Base-by-base conservation (phyloP, 2,329 filamentous ascomycete species). In the Fusarium sp. region DNA sequence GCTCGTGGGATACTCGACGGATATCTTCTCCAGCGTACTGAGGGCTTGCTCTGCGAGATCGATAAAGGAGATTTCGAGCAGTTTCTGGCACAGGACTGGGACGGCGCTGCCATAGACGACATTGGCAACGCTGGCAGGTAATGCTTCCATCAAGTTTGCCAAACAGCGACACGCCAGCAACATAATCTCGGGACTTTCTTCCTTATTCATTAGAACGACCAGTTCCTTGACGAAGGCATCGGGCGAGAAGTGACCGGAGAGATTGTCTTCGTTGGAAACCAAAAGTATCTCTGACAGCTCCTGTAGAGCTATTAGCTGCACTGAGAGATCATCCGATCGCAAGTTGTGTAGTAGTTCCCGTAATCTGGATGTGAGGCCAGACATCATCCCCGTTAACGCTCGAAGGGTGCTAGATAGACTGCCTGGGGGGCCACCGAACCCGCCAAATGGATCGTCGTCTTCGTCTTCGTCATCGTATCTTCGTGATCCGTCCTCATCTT, bases 81-180 rank as follows among this genome's bases (percentile, higher is more conserved):
- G 85, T 80, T 98, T 99, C 76, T 95, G 93, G 81, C 96, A 98
- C 26, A 99, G 84, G 14, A 99, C 90, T 4, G 96, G 94, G 7
- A 99, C 96, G 34, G 96, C 96, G 50, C 94, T 94, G n/a, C 94
- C 95, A 77, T 98, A 98, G 6, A 98, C 96, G 15, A 99, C 94
- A 77, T 97, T 98, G 14, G 94, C 93, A 49, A 96, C 96, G 59
- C 95, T 95, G 34, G 94, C 91, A 21, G 96, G 94, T 31, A 99
- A 84, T 26, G 95, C 97, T 79, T 99, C 96, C 96, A 99, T 99
- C 57, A 99, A 81, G 78, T 99, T 98, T 62, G 96, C 96, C 73
- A 99, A 87, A 79, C 94, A 98, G 63, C 97, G 92, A 77, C 96
- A 99, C 21, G 96, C 95, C 63, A 98, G 86, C 14, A 99, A 89